Evolutionary conservation across 768 basidiomycete species (phyloP).

Genomic region (Trametes punicea): DNA sequence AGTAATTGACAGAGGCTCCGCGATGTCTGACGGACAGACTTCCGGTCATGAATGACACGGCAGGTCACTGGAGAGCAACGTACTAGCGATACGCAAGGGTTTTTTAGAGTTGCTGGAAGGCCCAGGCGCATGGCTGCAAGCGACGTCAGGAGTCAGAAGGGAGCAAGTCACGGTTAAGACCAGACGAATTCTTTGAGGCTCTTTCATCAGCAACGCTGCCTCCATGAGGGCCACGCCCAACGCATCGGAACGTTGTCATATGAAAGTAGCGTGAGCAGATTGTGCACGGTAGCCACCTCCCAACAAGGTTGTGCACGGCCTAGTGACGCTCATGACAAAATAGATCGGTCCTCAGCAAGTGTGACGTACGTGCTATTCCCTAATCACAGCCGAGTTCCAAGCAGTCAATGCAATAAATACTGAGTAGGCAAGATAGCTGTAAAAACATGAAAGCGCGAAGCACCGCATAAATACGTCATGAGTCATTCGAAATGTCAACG

Average conservation of each 20-base stretch:
- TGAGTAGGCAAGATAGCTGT: conserved; percentile 9
- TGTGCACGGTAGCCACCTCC: too few relatives aligned
- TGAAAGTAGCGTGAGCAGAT: too few relatives aligned
- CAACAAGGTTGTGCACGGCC: too few relatives aligned
- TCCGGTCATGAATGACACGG: neutral
- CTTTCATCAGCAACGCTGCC: too few relatives aligned
- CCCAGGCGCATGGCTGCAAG: neutral
- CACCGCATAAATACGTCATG: conserved; percentile 7
- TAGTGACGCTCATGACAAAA: too few relatives aligned
- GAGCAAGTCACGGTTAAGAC: too few relatives aligned
- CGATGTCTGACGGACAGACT: neutral
- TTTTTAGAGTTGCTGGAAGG: neutral
- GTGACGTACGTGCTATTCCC: too few relatives aligned
- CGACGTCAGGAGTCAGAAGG: neutral
- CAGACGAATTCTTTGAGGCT: too few relatives aligned
- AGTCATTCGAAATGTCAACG: conserved; percentile 1
- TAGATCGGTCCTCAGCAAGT: too few relatives aligned
- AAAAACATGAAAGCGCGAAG: neutral
- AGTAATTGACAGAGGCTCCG: neutral
- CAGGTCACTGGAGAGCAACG: neutral
- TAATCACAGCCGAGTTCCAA: neutral
- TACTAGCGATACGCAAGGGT: neutral
- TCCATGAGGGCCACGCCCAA: too few relatives aligned
- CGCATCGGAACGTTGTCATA: too few relatives aligned
- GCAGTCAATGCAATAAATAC: conserved; percentile 12